These are phyloP conservation scores for Beverwykella pulmonaria DNA, from an alignment of 495 filamentous ascomycete species.

Conservation along the genomic window DNA sequence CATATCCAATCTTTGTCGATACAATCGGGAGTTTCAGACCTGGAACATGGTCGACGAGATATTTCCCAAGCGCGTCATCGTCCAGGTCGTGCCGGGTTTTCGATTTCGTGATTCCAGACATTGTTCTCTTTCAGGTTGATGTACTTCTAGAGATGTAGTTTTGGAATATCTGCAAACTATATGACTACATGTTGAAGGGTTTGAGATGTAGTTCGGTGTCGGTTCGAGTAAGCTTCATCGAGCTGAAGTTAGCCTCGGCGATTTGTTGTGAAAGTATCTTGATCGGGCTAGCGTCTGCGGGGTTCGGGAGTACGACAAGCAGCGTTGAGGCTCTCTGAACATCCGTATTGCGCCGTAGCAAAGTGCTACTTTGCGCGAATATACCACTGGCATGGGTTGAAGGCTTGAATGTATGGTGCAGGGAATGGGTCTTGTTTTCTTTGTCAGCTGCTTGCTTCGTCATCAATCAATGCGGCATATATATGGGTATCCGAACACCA, in stretches of 20 bases:
- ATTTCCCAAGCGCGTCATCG: conserved; percentile 26
- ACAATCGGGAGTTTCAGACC: conserved; percentile 19
- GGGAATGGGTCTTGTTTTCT: too few relatives aligned
- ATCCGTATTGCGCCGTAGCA: not conserved
- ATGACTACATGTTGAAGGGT: not conserved
- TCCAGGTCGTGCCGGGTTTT: conserved; percentile 28
- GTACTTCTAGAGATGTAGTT: not conserved
- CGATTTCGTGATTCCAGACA: conserved; percentile 1
- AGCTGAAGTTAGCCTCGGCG: conserved; percentile 18
- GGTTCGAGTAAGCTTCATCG: conserved; percentile 24
- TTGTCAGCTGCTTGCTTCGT: too few relatives aligned
- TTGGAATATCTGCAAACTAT: not conserved
- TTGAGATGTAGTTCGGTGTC: not conserved
- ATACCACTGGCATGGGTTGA: too few relatives aligned
- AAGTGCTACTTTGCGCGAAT: too few relatives aligned
- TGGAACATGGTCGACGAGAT: conserved; percentile 20
- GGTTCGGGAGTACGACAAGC: not conserved
- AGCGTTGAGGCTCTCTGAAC: not conserved
- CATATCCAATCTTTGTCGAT: conserved; percentile 38
- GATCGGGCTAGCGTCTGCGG: not conserved
- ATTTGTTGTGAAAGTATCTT: not conserved
- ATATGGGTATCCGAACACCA: too few relatives aligned
- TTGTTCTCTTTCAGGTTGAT: not conserved
- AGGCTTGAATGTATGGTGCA: too few relatives aligned
- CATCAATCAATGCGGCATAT: too few relatives aligned